Evolutionary conservation across 2,329 filamentous ascomycete genomes (phyloP).

Genomic region (Penicillium sp.): DNA sequence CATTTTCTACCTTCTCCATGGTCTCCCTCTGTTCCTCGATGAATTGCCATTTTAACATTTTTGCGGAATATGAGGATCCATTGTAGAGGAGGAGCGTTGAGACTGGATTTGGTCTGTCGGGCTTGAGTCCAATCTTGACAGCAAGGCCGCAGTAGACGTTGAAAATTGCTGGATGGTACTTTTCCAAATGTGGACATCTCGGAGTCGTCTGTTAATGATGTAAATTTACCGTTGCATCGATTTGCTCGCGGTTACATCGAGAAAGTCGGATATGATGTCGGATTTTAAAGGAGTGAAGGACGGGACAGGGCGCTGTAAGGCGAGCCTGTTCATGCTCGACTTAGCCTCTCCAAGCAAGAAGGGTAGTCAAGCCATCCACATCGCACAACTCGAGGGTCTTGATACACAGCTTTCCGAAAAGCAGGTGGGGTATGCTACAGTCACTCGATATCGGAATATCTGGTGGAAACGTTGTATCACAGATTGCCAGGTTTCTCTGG

Average conservation of each 20-base stretch:
- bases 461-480: too few species aligned
- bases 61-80: neutral
- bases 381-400: too few species aligned
- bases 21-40: neutral
- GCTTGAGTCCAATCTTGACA: neutral
- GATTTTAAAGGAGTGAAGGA: neutral
- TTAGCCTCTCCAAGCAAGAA: too few species aligned
- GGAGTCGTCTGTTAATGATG: neutral
- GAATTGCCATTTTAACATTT: neutral
- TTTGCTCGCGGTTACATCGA: neutral
- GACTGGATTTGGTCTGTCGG: neutral
- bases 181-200: neutral
- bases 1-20: neutral
- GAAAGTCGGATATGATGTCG: neutral
- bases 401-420: too few species aligned
- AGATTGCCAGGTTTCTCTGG: too few species aligned
- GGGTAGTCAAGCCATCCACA: too few species aligned
- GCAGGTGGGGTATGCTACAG: too few species aligned
- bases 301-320: neutral
- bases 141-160: neutral
- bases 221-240: neutral
- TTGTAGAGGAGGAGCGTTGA: neutral
- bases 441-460: too few species aligned
- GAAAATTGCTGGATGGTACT: neutral
- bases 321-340: too few species aligned